These are phyloP conservation scores for Phylloporus rhodoxanthus DNA, from an alignment of 768 basidiomycete genomes.

Conservation along the genomic window DNA sequence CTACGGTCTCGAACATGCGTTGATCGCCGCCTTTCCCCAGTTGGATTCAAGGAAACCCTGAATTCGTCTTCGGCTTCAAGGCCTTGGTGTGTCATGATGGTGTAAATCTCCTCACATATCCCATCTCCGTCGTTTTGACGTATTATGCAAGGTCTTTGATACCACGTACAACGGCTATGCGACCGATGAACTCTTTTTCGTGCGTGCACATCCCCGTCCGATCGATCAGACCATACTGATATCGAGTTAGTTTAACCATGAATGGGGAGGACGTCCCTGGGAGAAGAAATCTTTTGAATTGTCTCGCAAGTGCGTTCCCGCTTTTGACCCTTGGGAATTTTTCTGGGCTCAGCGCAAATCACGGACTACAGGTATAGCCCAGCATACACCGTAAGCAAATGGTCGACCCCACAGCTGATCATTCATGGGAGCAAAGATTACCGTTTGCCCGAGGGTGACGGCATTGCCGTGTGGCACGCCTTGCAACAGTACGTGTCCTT, in stretches of 20 bases:
- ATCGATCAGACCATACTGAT: conserved; percentile 1
- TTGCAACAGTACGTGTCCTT: conserved; percentile 62
- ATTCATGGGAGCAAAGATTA: conserved; percentile 90
- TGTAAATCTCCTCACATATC: conserved; percentile 35
- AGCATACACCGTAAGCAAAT: conserved; percentile 72
- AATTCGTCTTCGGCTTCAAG: conserved; percentile 84
- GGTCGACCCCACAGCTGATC: conserved; percentile 79
- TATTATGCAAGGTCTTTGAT: conserved; percentile 57
- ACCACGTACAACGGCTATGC: conserved; percentile 74
- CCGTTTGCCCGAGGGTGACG: conserved; percentile 78
- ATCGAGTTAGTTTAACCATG: conserved; percentile 66
- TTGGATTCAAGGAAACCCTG: conserved; percentile 94
- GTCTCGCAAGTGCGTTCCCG: conserved; percentile 46
- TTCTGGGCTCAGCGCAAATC: neutral
- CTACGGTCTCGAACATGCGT: neutral
- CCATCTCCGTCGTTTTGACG: neutral
- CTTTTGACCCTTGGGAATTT: neutral
- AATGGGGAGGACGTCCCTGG: conserved; percentile 83
- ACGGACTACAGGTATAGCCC: conserved; percentile 57
- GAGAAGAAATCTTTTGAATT: conserved; percentile 49
- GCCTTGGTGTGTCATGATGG: conserved; percentile 92
- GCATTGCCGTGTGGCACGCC: conserved; percentile 80
- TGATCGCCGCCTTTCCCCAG: conserved; percentile 34
- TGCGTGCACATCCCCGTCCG: conserved; percentile 32
- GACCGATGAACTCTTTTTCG: conserved; percentile 91